Evolutionary conservation across 2,329 filamentous ascomycete genomes (phyloP).

Genomic region (Monilinia aucupariae): DNA sequence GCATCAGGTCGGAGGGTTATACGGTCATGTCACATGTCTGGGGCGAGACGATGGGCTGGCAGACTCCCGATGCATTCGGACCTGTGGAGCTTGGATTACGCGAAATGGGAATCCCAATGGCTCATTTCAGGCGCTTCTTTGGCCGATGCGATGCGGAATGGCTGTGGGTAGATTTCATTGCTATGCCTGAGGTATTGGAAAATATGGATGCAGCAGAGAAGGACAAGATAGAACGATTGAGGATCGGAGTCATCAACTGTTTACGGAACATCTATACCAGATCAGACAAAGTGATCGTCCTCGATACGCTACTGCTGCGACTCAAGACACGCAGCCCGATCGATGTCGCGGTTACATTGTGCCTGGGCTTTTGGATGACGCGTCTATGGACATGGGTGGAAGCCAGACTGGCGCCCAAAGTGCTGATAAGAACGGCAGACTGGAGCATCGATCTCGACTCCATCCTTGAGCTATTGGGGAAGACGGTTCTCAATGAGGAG

Average conservation of each 20-base stretch:
- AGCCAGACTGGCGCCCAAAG: background rate
- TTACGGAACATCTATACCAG: background rate
- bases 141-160: constrained; percentile 10
- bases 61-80: constrained; percentile 5
- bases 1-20: constrained; percentile 6
- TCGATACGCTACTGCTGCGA: background rate
- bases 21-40: constrained; percentile 17
- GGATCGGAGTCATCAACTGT: constrained; percentile 8
- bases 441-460: background rate
- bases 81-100: constrained; percentile 2
- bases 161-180: constrained; percentile 16
- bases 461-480: background rate
- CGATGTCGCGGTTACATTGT: constrained; percentile 1
- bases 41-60: constrained; percentile 18
- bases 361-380: background rate
- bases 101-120: constrained; percentile 8
- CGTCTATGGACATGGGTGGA: background rate
- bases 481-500: background rate
- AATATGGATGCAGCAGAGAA: constrained; percentile 13
- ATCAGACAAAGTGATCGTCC: background rate
- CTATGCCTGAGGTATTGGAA: constrained; percentile 13
- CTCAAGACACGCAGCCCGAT: background rate
- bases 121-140: constrained; percentile 12
- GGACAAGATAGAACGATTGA: background rate
- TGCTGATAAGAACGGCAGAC: constrained; percentile 1